Conservation (phyloP, 331 rosid species). For the Phaseolus coccineus region DNA sequence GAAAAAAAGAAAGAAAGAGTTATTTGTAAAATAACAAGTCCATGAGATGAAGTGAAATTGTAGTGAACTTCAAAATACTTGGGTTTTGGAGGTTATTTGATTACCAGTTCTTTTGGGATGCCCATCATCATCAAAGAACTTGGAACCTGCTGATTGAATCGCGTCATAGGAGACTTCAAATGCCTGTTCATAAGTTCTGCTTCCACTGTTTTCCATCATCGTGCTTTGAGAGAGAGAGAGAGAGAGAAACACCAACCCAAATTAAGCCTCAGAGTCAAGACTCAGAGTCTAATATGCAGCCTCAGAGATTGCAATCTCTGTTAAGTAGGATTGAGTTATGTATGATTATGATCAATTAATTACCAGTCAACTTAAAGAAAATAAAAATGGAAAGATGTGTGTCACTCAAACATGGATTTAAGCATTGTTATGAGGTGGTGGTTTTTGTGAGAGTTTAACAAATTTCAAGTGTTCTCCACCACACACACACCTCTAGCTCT, state of each 20-base stretch:
- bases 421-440: neutral
- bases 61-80: neutral
- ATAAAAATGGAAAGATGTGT: neutral
- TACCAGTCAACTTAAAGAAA: neutral
- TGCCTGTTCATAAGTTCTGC: conserved; percentile 39
- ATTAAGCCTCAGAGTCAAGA: conserved; percentile 31
- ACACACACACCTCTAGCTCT: neutral
- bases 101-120: conserved; percentile 85
- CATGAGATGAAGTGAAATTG: neutral
- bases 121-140: conserved; percentile 81
- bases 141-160: conserved; percentile 49
- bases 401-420: neutral
- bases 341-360: conserved; percentile 14
- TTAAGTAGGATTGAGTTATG: neutral
- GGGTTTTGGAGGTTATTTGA: neutral
- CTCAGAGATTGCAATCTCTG: conserved; percentile 21
- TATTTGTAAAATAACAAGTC: neutral
- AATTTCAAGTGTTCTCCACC: neutral
- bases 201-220: conserved; percentile 54
- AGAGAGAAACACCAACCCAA: conserved; percentile 17
- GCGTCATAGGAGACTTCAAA: conserved; percentile 60
- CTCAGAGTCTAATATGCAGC: neutral
- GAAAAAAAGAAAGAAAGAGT: neutral
- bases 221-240: conserved; percentile 10
- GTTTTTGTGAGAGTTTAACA: neutral